Evolutionary conservation across 2,329 filamentous ascomycete species (phyloP).

Genomic region (Fusarium sp.): DNA sequence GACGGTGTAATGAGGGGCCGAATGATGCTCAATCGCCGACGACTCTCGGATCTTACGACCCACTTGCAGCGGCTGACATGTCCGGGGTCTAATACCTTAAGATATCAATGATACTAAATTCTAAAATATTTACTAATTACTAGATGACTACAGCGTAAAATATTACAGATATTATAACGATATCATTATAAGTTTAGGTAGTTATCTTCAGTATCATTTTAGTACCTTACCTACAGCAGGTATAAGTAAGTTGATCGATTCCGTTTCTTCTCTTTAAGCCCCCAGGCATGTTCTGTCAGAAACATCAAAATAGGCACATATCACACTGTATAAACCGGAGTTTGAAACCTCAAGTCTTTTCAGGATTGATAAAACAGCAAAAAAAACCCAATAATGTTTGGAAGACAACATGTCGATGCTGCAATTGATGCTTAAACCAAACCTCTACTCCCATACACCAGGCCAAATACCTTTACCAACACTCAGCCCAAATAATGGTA

Average conservation of each 20-base stretch:
- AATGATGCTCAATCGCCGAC: slow-evolving; percentile 28
- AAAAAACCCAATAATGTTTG: neutral
- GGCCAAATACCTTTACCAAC: neutral
- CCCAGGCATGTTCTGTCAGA: neutral
- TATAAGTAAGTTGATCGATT: too few species aligned
- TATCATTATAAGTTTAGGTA: too few species aligned
- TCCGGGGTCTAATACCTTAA: too few species aligned
- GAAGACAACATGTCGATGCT: neutral
- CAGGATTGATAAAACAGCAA: neutral
- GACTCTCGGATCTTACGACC: slow-evolving; percentile 26
- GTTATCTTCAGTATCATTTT: too few species aligned
- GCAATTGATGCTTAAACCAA: neutral
- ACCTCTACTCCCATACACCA: neutral
- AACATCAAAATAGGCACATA: neutral
- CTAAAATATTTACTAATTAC: too few species aligned
- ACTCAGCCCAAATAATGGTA: neutral
- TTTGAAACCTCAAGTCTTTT: neutral
- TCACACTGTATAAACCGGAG: neutral
- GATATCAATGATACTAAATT: too few species aligned
- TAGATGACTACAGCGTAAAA: too few species aligned
- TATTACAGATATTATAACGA: too few species aligned
- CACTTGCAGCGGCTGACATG: neutral
- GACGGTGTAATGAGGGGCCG: slow-evolving; percentile 32
- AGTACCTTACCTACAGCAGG: too few species aligned
- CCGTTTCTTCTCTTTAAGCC: too few species aligned